phyloP scores from a whole-genome alignment of 73 alveolate genomes.

The Uronychia setigera region DNA sequence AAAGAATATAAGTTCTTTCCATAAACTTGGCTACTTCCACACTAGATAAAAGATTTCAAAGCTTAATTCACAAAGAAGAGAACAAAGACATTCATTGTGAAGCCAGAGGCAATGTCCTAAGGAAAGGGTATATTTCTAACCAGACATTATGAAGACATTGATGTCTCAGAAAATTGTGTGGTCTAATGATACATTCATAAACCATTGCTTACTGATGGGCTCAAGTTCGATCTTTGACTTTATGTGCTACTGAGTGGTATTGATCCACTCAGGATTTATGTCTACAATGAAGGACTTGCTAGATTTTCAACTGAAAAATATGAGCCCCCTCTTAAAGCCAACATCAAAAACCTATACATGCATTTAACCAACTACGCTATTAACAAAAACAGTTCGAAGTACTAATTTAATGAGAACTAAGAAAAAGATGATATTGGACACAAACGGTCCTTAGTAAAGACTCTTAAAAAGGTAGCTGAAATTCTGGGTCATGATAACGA shows the following conservation, averaged over 20 bases:
- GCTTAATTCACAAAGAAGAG: constrained; percentile 48
- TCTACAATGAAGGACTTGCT: constrained; percentile 91
- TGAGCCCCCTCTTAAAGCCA: constrained; percentile 20
- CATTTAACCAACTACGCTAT: constrained; percentile 53
- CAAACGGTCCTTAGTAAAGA: constrained; percentile 29
- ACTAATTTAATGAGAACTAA: constrained; percentile 20
- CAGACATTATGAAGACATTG: constrained; percentile 79
- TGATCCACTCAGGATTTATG: constrained; percentile 88
- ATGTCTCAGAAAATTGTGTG: constrained; percentile 84
- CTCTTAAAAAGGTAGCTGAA: constrained; percentile 1
- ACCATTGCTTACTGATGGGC: constrained; percentile 92
- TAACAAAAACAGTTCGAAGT: constrained; percentile 33
- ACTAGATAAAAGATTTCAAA: constrained; percentile 29
- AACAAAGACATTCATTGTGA: constrained; percentile 75
- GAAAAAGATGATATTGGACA: constrained; percentile 36
- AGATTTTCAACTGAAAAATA: constrained; percentile 90
- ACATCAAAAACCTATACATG: constrained; percentile 29
- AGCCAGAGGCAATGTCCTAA: constrained; percentile 91
- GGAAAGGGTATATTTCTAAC: constrained; percentile 96
- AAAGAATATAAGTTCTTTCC: constrained; percentile 14
- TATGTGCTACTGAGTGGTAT: constrained; percentile 86
- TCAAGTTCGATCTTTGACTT: constrained; percentile 91
- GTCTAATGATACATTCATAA: constrained; percentile 86
- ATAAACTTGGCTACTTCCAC: constrained; percentile 8
- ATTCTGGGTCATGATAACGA: not conserved